These are phyloP conservation scores for Phytophthora melonis DNA, from an alignment of 352 stramenopile species.

Conservation along the genomic window DNA sequence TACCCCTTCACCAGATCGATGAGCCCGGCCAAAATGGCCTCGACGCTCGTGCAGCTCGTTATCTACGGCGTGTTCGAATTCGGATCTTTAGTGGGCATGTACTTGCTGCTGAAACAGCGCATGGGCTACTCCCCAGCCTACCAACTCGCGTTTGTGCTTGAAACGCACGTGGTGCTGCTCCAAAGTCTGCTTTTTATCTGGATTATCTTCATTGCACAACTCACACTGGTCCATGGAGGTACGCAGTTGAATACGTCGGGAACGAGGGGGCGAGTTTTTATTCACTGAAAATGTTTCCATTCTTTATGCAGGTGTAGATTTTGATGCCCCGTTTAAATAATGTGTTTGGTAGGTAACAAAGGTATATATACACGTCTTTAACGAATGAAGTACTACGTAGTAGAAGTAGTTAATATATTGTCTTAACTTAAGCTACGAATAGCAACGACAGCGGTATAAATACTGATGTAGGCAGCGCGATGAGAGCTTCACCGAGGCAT, in stretches of 20 bases:
- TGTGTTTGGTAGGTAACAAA: too few species aligned
- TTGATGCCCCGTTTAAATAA: slow-evolving; percentile 15
- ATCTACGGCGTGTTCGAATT: slow-evolving; percentile 23
- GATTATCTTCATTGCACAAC: slow-evolving; percentile 36
- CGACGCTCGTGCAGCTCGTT: slow-evolving; percentile 17
- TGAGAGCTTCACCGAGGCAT: background rate
- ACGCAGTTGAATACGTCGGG: background rate
- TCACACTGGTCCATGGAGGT: slow-evolving; percentile 30
- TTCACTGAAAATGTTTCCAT: background rate
- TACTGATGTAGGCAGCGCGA: background rate
- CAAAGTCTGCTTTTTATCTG: slow-evolving; percentile 44
- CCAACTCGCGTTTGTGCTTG: slow-evolving; percentile 53
- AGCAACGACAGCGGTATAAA: background rate
- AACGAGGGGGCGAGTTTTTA: background rate
- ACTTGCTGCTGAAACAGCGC: slow-evolving; percentile 20
- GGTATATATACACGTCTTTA: too few species aligned
- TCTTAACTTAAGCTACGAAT: too few species aligned
- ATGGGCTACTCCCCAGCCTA: slow-evolving; percentile 39
- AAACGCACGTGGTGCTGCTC: slow-evolving; percentile 36
- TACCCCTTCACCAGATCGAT: slow-evolving; percentile 24
- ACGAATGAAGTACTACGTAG: too few species aligned
- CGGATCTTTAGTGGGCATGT: slow-evolving; percentile 16
- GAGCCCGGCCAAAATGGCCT: slow-evolving; percentile 8
- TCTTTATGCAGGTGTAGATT: slow-evolving; percentile 10
- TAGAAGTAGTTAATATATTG: too few species aligned